Evolutionary conservation across 148 eudicot genomes (phyloP).

Genomic region (Rhododendron simsii): DNA sequence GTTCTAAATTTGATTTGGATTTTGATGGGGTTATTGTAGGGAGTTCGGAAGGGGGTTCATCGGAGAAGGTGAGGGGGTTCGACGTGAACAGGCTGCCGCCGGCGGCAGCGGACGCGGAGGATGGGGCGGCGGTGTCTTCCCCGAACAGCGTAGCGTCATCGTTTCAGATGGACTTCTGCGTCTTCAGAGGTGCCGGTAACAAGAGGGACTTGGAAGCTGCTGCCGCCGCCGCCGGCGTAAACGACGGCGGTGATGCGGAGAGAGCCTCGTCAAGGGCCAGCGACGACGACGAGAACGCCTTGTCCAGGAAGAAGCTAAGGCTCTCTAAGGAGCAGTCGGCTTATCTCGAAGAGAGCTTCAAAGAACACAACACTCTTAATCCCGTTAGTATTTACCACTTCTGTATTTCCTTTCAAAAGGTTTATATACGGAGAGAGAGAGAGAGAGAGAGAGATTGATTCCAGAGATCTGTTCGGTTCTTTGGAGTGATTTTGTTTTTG

Average conservation of each 20-base stretch:
- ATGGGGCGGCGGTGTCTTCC: slow-evolving; percentile 22
- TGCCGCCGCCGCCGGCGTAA: slow-evolving; percentile 14
- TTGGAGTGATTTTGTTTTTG: neutral
- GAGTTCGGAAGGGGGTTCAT: slow-evolving; percentile 40
- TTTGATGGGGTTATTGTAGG: slow-evolving; percentile 16
- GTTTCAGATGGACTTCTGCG: slow-evolving; percentile 24
- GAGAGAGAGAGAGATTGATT: too few relatives aligned
- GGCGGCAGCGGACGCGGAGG: slow-evolving; percentile 27
- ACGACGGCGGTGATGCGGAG: slow-evolving; percentile 33
- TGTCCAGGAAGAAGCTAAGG: slow-evolving; percentile 33
- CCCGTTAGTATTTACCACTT: slow-evolving; percentile 29
- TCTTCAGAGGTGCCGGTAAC: slow-evolving; percentile 9
- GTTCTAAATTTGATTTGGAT: neutral
- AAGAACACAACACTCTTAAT: slow-evolving; percentile 47
- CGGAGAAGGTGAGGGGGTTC: slow-evolving; percentile 30
- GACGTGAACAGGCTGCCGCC: slow-evolving; percentile 36
- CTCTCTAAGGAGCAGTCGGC: slow-evolving; percentile 47
- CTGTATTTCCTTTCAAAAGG: neutral
- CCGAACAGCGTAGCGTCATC: slow-evolving; percentile 33
- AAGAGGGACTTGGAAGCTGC: slow-evolving; percentile 23
- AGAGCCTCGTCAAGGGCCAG: slow-evolving; percentile 29
- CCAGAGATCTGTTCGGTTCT: neutral
- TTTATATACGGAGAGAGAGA: too few relatives aligned
- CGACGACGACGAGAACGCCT: slow-evolving; percentile 44
- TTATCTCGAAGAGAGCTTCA: slow-evolving; percentile 51